Evolutionary conservation across 495 filamentous ascomycete genomes (phyloP).

Genomic region (Penicillium samsonianum): DNA sequence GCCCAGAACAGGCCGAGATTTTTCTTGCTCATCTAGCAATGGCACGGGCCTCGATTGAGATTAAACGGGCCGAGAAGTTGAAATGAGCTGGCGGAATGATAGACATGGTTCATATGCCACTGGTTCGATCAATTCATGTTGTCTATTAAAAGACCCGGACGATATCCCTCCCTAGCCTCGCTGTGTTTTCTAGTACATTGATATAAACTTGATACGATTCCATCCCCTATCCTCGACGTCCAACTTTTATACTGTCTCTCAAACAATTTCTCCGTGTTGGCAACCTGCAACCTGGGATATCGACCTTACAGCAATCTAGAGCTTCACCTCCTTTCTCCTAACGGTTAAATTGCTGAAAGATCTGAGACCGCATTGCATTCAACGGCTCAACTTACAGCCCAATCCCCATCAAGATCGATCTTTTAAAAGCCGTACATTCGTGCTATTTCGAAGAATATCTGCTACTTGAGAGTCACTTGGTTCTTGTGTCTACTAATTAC

Average conservation of each 20-base stretch:
- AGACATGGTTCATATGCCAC: constrained; percentile 11
- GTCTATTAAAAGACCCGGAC: constrained; percentile 6
- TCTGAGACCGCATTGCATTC: constrained; percentile 33
- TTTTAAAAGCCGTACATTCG: neutral
- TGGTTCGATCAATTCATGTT: neutral
- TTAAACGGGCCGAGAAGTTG: constrained; percentile 13
- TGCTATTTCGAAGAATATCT: neutral
- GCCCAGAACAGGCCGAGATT: neutral
- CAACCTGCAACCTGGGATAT: neutral
- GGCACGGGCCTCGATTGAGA: constrained; percentile 9
- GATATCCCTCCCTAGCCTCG: neutral
- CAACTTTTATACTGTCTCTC: constrained; percentile 4
- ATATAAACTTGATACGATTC: neutral
- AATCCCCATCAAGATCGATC: neutral
- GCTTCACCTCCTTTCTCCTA: neutral
- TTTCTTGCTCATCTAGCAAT: constrained; percentile 9
- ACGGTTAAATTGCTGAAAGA: constrained; percentile 5
- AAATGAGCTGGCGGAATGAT: constrained; percentile 17
- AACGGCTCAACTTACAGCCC: constrained; percentile 17
- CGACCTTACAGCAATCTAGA: neutral
- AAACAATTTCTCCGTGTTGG: constrained; percentile 7
- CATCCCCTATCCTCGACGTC: constrained; percentile 4
- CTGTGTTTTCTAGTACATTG: too few relatives aligned
- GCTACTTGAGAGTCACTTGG: neutral
- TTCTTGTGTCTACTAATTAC: neutral